Evolutionary conservation across 805 yeast species (phyloP).

Genomic region (Saturnispora ahearnii): DNA sequence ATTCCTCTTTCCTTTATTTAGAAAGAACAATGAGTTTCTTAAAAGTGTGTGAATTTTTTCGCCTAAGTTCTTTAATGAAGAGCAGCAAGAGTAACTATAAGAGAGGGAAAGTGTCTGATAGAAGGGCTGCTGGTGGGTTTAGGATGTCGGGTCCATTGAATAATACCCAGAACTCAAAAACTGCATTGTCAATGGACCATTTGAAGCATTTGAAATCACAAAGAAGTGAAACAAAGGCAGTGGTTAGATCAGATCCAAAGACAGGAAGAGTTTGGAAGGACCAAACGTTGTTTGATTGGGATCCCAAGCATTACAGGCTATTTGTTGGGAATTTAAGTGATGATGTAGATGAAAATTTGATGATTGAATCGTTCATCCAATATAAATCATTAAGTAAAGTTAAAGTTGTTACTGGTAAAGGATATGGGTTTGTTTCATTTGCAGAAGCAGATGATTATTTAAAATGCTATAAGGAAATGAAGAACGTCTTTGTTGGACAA

Average conservation of each 20-base stretch:
- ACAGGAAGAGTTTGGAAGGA: conserved; percentile 43
- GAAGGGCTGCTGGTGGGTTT: conserved; percentile 45
- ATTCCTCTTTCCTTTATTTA: neutral
- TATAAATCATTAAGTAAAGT: conserved; percentile 50
- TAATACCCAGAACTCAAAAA: conserved; percentile 24
- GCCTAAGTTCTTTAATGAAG: neutral
- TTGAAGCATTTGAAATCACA: neutral
- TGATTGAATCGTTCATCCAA: conserved; percentile 44
- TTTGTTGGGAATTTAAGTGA: conserved; percentile 69
- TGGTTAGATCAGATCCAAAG: conserved; percentile 33
- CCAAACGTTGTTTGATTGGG: conserved; percentile 46
- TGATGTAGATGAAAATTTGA: conserved; percentile 51
- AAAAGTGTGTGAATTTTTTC: neutral
- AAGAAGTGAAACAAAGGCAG: conserved; percentile 23
- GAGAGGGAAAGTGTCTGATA: conserved; percentile 37
- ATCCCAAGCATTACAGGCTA: conserved; percentile 59
- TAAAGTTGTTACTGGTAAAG: conserved; percentile 56
- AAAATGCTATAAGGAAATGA: conserved; percentile 63
- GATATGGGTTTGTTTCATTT: conserved; percentile 72
- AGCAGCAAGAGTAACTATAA: conserved; percentile 9
- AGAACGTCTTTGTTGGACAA: conserved; percentile 66
- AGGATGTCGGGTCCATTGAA: conserved; percentile 27
- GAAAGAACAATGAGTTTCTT: neutral
- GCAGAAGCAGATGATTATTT: conserved; percentile 56
- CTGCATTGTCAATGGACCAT: conserved; percentile 24